phyloP scores from a whole-genome alignment of 78 protist species.

The Capsaspora owczarzaki region DNA sequence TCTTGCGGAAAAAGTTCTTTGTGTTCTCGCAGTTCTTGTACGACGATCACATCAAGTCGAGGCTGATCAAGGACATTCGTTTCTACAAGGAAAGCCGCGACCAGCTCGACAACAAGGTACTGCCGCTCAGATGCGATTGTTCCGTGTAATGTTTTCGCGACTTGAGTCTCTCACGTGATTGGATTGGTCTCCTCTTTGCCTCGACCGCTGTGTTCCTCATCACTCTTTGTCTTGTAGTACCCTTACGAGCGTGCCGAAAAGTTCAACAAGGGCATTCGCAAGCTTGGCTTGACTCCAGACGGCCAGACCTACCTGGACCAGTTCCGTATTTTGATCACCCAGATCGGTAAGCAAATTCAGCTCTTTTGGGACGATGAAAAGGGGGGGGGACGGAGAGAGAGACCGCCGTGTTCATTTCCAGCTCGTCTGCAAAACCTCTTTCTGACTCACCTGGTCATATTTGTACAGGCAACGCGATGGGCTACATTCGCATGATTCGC shows the following conservation, averaged over 20 bases:
- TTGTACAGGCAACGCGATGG: conserved; percentile 81
- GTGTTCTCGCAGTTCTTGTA: conserved; percentile 84
- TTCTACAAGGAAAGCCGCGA: conserved; percentile 23
- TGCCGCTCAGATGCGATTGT: too few species aligned
- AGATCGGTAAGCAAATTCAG: conserved; percentile 68
- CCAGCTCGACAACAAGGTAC: conserved; percentile 21
- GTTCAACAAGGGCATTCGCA: conserved; percentile 66
- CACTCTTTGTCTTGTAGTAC: conserved; percentile 23
- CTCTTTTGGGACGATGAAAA: too few species aligned
- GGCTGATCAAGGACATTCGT: conserved; percentile 51
- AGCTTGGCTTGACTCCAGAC: conserved; percentile 54
- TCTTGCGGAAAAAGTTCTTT: conserved; percentile 51
- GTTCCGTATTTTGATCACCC: conserved; percentile 82
- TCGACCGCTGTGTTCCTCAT: too few species aligned
- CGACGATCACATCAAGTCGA: conserved; percentile 90
- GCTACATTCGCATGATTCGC: conserved; percentile 87
- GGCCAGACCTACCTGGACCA: conserved; percentile 71
- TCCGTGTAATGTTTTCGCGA: too few species aligned
- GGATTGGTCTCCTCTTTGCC: too few species aligned
- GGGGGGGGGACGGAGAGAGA: too few species aligned
- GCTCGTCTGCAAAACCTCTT: too few species aligned
- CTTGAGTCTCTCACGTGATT: too few species aligned
- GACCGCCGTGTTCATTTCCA: too few species aligned
- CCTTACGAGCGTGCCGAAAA: conserved; percentile 76
- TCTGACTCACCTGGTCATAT: too few species aligned